Evolutionary conservation across 2,329 filamentous ascomycete species (phyloP).

Genomic region (Penicillium vulpinum): DNA sequence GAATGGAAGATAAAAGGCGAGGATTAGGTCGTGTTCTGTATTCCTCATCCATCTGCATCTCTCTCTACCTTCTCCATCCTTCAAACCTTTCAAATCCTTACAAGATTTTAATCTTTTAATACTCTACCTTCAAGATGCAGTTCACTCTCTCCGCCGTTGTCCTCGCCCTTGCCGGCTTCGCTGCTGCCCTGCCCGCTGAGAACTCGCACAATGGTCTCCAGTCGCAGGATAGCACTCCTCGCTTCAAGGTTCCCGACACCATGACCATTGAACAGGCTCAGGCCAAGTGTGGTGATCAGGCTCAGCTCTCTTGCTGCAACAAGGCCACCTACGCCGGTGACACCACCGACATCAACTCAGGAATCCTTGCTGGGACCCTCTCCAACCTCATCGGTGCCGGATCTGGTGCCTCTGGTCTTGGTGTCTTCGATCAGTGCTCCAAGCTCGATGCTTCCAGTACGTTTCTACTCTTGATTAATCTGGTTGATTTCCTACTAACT

Average conservation of each 20-base stretch:
- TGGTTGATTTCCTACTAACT: neutral
- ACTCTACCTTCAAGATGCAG: slow-evolving; percentile 37
- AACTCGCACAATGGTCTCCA: slow-evolving; percentile 10
- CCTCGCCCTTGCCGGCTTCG: slow-evolving; percentile 34
- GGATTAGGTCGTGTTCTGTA: neutral
- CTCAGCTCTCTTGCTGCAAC: slow-evolving; percentile 43
- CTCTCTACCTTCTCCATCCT: slow-evolving; percentile 9
- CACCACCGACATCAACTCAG: slow-evolving; percentile 31
- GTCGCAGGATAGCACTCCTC: neutral
- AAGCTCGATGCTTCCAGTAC: slow-evolving; percentile 36
- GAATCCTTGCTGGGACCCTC: slow-evolving; percentile 34
- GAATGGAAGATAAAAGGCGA: slow-evolving; percentile 24
- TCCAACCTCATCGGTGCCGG: slow-evolving; percentile 35
- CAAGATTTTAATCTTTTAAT: slow-evolving; percentile 23
- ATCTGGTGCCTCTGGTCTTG: slow-evolving; percentile 33
- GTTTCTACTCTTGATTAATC: neutral
- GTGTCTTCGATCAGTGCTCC: slow-evolving; percentile 44
- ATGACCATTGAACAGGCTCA: slow-evolving; percentile 38
- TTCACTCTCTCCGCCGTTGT: slow-evolving; percentile 34
- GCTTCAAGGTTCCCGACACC: slow-evolving; percentile 23
- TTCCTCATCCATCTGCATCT: slow-evolving; percentile 6
- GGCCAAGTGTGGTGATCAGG: slow-evolving; percentile 40
- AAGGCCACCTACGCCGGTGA: slow-evolving; percentile 37
- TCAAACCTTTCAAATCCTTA: slow-evolving; percentile 11
- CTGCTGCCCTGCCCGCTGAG: slow-evolving; percentile 28